Base-by-base conservation (phyloP, 805 yeast genomes). In the Jamesozyma hellenica region DNA sequence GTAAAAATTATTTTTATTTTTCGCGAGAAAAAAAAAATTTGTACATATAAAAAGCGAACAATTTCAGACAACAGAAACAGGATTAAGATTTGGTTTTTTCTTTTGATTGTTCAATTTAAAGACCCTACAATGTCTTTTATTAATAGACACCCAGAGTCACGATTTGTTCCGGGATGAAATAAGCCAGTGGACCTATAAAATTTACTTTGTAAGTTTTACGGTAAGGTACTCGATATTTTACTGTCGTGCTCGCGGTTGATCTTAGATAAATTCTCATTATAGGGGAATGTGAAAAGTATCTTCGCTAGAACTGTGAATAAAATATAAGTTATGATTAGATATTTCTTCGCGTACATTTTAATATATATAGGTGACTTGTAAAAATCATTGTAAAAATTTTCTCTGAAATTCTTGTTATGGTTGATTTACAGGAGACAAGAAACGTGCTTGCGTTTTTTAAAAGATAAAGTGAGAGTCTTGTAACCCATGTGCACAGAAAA, bases 221-320 rank as follows among this genome's bases (percentile, higher is more conserved):
- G 46, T 43, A 39, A 36, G 42, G 41, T 41, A 47, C 47, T 45
- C 31, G 46, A 31, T 44, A 34, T 41, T 44, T 39, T 42, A 42
- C 46, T 66, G 72, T 73, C 84, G 94, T 83, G 94, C 94, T 83
- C 88, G 92, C 92, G 92, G 82, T 66, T 67, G 83, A 52, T 82
- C 92, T 82, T 72, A 83, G 88, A 83, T 64, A 42, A 65, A 75
- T 52, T 53, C 66, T 45, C 46, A 9, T 42, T 40, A 37, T 33
- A 32, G 41, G 30, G 38, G 47, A 42, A 33, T 36, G 41, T 44
- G 44, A 47, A 44, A 40, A 35, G 49, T 45, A 52, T 47, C 55
- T 49, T 35, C 48, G 41, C 55, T 49, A 63, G 53, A 46, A 47
- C 51, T 47, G 44, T 49, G 49, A 43, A 44, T 37, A n/a, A 11